Base-by-base conservation (phyloP, 768 basidiomycete genomes). In the Myochromella boudieri region DNA sequence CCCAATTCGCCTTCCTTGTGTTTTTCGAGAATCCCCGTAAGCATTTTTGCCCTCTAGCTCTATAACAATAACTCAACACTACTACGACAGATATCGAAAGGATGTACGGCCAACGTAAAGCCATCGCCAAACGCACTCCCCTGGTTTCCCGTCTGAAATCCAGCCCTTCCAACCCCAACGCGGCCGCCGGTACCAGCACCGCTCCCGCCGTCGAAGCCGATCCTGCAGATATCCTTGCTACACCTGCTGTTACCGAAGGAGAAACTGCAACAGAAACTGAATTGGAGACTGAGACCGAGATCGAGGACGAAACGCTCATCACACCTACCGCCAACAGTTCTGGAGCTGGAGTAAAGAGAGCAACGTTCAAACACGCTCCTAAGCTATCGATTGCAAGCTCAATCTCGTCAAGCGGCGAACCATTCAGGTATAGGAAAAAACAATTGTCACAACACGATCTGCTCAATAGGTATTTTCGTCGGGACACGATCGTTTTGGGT, bases 1-100 rank as follows among this genome's bases (percentile, higher is more conserved):
- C 91, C 14, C 97, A 99, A 58, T 99, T 99, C 64, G 93, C 86
- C 1, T 99, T 99, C 78, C 73, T 99, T 42, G 77, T 94, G 12
- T 85, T 85, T 66, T 98, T 99, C 59, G 97, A 98, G 70, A 98
- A 95, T 60, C 95, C 97, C 52, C 97, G 94, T 95, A 60, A 62
- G 91, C 74, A 17, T 24, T 25, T 43, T 37, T 37, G 12, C 37
- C 25, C 29, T 18, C 9, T 10, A 6, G 10, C 9, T 9, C 8
- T 25, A 10, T 29, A 33, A 9, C 60, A 51, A 41, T 22, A 10
- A 34, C 40, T n/a, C 5, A 38, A 34, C 33, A 42, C 29, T 26
- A 21, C 31, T 17, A 42, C 21, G 17, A 31, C 48, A 95, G 92
- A 97, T 62, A 97, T 97, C 51, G 91, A 94, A 59, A 80, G 95